Evolutionary conservation across 1,139 yeast genomes (phyloP), one percentile per base, ranked within the genome.

Genomic region (Hyphopichia khmerensis): DNA sequence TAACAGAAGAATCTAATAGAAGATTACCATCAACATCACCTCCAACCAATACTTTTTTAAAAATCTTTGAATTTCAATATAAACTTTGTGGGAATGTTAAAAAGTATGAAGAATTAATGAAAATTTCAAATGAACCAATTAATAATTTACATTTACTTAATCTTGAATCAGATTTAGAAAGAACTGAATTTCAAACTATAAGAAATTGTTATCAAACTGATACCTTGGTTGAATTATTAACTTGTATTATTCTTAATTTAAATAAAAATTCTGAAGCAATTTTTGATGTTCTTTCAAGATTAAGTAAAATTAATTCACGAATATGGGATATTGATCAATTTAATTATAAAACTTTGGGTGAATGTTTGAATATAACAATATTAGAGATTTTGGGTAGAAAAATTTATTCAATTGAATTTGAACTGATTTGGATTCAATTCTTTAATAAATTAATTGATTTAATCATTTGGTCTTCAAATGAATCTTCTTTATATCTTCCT

Each of bases 261-360:
- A 43, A 41, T 30, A 51, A 46, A 13, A 39, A 45, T 27, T 30
- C 33, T 11, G 33, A 15, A 6, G 33, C 33, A n/a, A 26, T 26
- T 11, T 9, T 9, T 26, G 29, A 26, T 26, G 29, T 26, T 7
- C 11, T 26, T 26, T 26, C 29, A n/a, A 38, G 40, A 33, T 24
- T 52, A 16, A 47, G 57, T 29, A 56, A 60, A 35, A 45, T 51
- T 30, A 57, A 58, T 40, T 40, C 50, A 6, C 42, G 67, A 34
- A 44, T 64, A 16, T 58, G 55, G 48, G 44, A 52, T 29, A 42
- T 62, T 31, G 53, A 46, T 15, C 31, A 37, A 5, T 17, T 32
- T 8, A 40, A 50, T 17, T 63, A 60, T 43, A 40, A 39, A 11
- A 42, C 52, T 1, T 42, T 63, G 14, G 65, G 67, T 3, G 62